Percentiles rank a stretch among this genome's conserved stretches.
Conservation (phyloP, 1,284 basidiomycete genomes). For the Salmacisia buchloeana region DNA sequence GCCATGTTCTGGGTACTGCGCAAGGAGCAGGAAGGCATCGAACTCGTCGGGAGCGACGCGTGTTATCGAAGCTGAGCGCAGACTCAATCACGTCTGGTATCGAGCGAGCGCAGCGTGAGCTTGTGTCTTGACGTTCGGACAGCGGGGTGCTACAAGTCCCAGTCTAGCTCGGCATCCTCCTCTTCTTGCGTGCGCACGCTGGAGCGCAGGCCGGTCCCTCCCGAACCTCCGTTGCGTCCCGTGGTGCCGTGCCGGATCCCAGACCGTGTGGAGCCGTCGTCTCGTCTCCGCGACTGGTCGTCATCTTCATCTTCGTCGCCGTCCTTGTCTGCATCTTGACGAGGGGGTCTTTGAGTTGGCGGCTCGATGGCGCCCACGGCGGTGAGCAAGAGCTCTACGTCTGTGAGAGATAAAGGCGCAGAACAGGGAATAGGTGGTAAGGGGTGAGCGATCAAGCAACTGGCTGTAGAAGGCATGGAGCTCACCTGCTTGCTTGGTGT, state of each 20-base stretch:
- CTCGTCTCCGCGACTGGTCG: no score
- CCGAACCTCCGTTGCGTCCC: constrained; percentile 14
- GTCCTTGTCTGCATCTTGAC: constrained; percentile 21
- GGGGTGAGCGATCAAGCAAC: no score
- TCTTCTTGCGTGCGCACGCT: constrained; percentile 38
- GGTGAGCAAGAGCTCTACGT: constrained; percentile 45
- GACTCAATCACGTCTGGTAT: no score
- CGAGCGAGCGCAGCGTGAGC: no score
- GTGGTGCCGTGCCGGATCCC: constrained; percentile 12
- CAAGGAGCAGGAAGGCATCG: no score
- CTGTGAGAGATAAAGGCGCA: constrained; percentile 10
- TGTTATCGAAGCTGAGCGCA: no score
- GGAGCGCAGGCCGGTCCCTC: constrained; percentile 17
- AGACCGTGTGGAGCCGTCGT: constrained; percentile 6
- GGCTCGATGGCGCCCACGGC: constrained; percentile 43
- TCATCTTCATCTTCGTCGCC: constrained; percentile 14
- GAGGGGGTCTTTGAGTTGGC: constrained; percentile 15
- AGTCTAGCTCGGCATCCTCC: constrained; percentile 46
- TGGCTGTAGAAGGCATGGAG: neutral
- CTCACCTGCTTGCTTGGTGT: constrained; percentile 74
- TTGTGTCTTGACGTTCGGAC: no score
- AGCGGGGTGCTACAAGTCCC: no score
- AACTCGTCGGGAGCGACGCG: no score
- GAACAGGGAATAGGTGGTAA: neutral
- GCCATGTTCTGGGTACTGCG: no score